Evolutionary conservation across 495 filamentous ascomycete genomes (phyloP).

Genomic region (Thermothielavioides terrestris): DNA sequence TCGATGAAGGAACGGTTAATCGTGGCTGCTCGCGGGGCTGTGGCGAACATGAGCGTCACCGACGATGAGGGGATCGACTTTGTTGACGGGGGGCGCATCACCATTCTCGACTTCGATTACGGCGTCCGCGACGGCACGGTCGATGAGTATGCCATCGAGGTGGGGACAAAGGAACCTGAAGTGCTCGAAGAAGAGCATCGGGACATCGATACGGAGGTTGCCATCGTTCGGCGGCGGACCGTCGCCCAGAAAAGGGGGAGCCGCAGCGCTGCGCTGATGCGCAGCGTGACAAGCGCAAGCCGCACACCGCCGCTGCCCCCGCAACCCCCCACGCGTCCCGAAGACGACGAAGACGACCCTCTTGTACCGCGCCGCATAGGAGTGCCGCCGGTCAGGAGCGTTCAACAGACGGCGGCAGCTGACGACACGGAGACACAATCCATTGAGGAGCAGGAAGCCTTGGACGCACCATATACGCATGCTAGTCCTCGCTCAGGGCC

Average conservation of each 20-base stretch:
- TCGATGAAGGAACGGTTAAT: conserved; percentile 54
- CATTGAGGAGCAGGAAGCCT: conserved; percentile 47
- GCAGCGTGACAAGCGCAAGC: conserved; percentile 22
- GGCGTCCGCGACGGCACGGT: conserved; percentile 45
- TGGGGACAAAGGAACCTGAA: conserved; percentile 62
- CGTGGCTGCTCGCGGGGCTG: conserved; percentile 66
- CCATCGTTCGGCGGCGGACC: conserved; percentile 68
- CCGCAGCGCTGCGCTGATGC: conserved; percentile 30
- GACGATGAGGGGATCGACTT: conserved; percentile 68
- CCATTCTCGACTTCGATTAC: conserved; percentile 68
- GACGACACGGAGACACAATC: conserved; percentile 27
- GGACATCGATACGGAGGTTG: conserved; percentile 73
- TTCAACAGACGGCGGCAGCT: conserved; percentile 9
- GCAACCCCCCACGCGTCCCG: conserved; percentile 13
- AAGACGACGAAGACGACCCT: conserved; percentile 35
- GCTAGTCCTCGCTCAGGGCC: conserved; percentile 68
- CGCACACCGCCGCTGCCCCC: conserved; percentile 17
- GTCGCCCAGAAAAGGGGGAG: conserved; percentile 47
- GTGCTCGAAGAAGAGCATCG: conserved; percentile 64
- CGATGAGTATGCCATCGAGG: conserved; percentile 57
- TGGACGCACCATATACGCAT: conserved; percentile 69
- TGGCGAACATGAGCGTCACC: conserved; percentile 46
- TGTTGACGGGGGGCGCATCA: conserved; percentile 74
- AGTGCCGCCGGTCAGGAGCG: conserved; percentile 9
- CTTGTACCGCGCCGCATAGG: conserved; percentile 34